phyloP scores from a whole-genome alignment of 768 basidiomycete genomes.

The Psilocybe cyanescens region DNA sequence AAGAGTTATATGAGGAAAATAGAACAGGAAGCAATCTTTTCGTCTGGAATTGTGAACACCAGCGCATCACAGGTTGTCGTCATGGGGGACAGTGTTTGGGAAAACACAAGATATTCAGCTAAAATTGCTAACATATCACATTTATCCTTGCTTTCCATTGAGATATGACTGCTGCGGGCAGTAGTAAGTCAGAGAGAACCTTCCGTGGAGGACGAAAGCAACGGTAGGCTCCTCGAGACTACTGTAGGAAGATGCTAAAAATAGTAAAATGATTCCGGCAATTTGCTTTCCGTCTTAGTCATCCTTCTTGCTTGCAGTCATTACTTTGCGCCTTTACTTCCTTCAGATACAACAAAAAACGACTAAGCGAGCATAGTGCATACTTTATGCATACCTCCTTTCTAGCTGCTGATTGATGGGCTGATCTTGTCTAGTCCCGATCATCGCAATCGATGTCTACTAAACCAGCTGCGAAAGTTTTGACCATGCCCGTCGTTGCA shows the following conservation, averaged over 20 bases:
- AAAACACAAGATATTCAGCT: neutral
- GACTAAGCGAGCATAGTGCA: too few relatives aligned
- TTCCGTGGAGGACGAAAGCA: neutral
- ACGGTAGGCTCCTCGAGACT: neutral
- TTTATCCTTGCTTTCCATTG: neutral
- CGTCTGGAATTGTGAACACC: neutral
- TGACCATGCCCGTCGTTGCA: neutral
- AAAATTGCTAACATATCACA: neutral
- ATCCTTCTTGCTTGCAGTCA: too few relatives aligned
- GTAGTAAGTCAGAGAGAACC: neutral
- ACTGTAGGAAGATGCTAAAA: neutral
- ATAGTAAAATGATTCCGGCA: neutral
- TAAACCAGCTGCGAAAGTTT: neutral
- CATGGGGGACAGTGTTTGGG: neutral
- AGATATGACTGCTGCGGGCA: neutral
- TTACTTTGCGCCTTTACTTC: too few relatives aligned
- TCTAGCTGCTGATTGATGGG: too few relatives aligned
- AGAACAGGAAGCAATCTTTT: slow-evolving; percentile 12
- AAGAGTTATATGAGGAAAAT: slow-evolving; percentile 8
- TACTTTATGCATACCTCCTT: too few relatives aligned
- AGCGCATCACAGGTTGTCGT: neutral
- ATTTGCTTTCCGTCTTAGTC: neutral
- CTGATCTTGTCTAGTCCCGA: neutral
- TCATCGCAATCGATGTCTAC: neutral
- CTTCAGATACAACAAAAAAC: too few relatives aligned